Conservation (phyloP, 306 rosid genomes). For the Myrica gale region DNA sequence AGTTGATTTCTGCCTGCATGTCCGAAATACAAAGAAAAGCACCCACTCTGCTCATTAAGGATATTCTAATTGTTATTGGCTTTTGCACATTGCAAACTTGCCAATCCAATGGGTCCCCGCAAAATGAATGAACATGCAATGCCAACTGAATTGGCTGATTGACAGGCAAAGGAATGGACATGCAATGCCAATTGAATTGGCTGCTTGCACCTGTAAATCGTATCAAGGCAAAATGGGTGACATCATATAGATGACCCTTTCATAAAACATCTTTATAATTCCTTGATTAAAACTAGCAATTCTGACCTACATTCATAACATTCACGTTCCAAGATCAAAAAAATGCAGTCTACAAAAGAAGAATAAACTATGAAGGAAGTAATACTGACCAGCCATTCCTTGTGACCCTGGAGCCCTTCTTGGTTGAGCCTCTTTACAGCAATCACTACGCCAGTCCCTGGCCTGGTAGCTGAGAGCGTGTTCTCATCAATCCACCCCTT, state of each 20-base stretch:
- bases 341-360: background rate
- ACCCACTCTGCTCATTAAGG: slow-evolving; percentile 13
- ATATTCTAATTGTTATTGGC: slow-evolving; percentile 4
- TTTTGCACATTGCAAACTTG: slow-evolving; percentile 17
- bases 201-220: background rate
- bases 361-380: background rate
- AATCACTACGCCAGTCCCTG: slow-evolving; percentile 74
- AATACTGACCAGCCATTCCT: slow-evolving; percentile 85
- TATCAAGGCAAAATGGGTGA: background rate
- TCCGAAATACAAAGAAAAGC: slow-evolving; percentile 21
- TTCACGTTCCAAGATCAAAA: slow-evolving; percentile 18
- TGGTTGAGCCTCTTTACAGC: slow-evolving; percentile 92
- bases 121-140: background rate
- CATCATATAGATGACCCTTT: background rate
- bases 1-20: slow-evolving; percentile 83
- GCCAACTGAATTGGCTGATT: background rate
- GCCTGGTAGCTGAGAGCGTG: slow-evolving; percentile 63
- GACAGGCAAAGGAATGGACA: background rate
- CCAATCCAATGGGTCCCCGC: slow-evolving; percentile 7
- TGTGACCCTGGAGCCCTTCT: slow-evolving; percentile 92
- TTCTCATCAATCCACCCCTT: slow-evolving; percentile 93
- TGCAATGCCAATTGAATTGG: background rate
- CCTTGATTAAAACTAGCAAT: slow-evolving; percentile 4
- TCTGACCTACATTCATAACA: slow-evolving; percentile 17
- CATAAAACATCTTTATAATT: background rate